phyloP scores from a whole-genome alignment of 2,329 filamentous ascomycete species.

The Lecanosticta acicola region DNA sequence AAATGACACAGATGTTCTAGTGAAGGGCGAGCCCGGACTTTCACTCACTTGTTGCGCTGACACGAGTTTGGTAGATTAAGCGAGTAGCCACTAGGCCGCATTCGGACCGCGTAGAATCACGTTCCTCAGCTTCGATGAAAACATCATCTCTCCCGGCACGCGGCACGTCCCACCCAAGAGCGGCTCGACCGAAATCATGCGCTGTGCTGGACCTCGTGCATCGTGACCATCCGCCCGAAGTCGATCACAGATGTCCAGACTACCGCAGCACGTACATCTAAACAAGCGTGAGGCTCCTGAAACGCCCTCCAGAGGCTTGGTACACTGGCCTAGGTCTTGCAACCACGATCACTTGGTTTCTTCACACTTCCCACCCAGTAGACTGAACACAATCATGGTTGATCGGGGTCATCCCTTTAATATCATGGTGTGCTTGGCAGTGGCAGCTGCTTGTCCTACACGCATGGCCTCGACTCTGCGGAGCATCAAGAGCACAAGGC shows the following conservation, averaged over 20 bases:
- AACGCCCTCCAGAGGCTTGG: no score
- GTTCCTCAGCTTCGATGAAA: conserved; percentile 5
- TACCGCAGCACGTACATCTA: no score
- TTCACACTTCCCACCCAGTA: no score
- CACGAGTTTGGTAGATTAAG: neutral
- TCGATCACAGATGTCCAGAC: no score
- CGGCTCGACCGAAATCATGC: neutral
- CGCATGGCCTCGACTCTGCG: no score
- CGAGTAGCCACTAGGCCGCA: conserved; percentile 1
- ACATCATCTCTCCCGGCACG: conserved; percentile 13
- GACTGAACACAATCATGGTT: no score
- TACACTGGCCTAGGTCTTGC: no score
- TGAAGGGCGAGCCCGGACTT: neutral
- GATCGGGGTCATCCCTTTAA: no score
- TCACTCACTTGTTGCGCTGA: neutral
- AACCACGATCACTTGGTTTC: no score
- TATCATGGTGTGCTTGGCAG: no score
- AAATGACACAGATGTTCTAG: neutral
- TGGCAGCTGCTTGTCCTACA: no score
- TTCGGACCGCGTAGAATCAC: neutral
- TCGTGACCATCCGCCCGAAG: neutral
- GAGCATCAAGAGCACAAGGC: neutral
- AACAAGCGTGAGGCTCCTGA: no score
- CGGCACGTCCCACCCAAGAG: neutral
- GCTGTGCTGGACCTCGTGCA: neutral